Percentiles rank a stretch among this genome's conserved stretches.
phyloP scores from a whole-genome alignment of 2,329 filamentous ascomycete species.

The Metarhizium guizhouense region DNA sequence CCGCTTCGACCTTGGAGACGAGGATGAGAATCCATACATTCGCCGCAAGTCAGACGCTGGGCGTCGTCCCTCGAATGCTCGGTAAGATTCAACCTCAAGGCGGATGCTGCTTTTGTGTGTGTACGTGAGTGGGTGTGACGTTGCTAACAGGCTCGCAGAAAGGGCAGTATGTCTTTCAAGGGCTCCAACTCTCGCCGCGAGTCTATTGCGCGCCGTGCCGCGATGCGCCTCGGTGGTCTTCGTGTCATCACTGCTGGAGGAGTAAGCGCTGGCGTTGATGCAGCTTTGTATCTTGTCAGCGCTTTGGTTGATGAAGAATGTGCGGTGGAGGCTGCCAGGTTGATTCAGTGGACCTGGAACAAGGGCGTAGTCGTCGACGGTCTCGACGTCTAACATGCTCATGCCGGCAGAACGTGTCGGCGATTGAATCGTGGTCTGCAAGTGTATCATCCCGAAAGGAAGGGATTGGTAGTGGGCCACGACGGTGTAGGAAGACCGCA shows the following conservation, averaged over 20 bases:
- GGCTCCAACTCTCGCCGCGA: conserved; percentile 66
- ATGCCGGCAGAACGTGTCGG: conserved; percentile 17
- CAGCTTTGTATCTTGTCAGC: conserved; percentile 74
- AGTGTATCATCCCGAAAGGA: not conserved
- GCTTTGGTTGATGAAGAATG: conserved; percentile 71
- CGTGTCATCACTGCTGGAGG: conserved; percentile 75
- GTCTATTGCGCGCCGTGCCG: conserved; percentile 69
- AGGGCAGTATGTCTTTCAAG: conserved; percentile 78
- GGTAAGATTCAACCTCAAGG: conserved; percentile 31
- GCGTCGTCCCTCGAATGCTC: conserved; percentile 50
- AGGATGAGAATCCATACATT: conserved; percentile 78
- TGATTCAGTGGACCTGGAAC: conserved; percentile 76
- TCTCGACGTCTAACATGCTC: conserved; percentile 59
- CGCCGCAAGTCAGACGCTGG: conserved; percentile 62
- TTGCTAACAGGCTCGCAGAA: conserved; percentile 37
- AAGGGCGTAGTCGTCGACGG: conserved; percentile 81
- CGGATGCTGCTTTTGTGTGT: no score
- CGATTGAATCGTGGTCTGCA: conserved; percentile 5
- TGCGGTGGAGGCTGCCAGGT: conserved; percentile 64
- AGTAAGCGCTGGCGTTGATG: conserved; percentile 72
- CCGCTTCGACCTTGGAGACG: conserved; percentile 73
- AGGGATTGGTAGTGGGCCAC: not conserved
- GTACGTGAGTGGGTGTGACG: not conserved
- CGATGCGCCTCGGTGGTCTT: conserved; percentile 60
- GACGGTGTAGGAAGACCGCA: conserved; percentile 3